phyloP scores from a whole-genome alignment of 495 filamentous ascomycete species.

The Aspergillus baeticus region DNA sequence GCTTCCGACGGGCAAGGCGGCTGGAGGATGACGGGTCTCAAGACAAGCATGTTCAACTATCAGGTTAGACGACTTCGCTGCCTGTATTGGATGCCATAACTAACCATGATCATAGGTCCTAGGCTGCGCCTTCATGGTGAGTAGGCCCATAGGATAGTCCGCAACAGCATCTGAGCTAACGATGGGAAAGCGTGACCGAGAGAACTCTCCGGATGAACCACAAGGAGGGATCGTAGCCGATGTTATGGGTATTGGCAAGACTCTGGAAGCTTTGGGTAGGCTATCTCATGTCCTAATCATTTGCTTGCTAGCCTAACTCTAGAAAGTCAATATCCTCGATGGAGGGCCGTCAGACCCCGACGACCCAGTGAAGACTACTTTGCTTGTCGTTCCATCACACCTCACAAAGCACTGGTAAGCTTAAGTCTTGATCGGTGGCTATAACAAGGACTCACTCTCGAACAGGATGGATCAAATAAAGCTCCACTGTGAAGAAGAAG shows the following conservation, averaged over 20 bases:
- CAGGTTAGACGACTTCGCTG: conserved; percentile 33
- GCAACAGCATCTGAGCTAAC: background rate
- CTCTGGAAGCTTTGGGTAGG: conserved; percentile 43
- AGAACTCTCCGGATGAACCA: conserved; percentile 38
- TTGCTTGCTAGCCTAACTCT: background rate
- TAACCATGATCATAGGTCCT: conserved; percentile 35
- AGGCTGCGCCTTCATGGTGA: conserved; percentile 56
- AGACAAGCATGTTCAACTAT: conserved; percentile 45
- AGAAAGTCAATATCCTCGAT: conserved; percentile 46
- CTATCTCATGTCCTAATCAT: background rate
- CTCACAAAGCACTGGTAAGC: conserved; percentile 45
- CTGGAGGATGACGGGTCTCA: conserved; percentile 51
- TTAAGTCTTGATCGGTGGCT: background rate
- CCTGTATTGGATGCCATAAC: background rate
- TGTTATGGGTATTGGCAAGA: conserved; percentile 67
- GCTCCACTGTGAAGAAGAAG: conserved; percentile 29
- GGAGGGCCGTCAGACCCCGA: conserved; percentile 30
- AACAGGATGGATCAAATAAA: conserved; percentile 36
- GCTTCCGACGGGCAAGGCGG: conserved; percentile 36
- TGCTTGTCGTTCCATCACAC: conserved; percentile 48
- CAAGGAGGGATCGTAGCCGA: conserved; percentile 58
- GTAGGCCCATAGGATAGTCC: background rate
- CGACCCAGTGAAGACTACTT: conserved; percentile 35
- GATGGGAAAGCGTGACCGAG: conserved; percentile 40
- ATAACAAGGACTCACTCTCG: background rate